Evolutionary conservation across 805 yeast species (phyloP).

Genomic region (Sungouiella thailandica): DNA sequence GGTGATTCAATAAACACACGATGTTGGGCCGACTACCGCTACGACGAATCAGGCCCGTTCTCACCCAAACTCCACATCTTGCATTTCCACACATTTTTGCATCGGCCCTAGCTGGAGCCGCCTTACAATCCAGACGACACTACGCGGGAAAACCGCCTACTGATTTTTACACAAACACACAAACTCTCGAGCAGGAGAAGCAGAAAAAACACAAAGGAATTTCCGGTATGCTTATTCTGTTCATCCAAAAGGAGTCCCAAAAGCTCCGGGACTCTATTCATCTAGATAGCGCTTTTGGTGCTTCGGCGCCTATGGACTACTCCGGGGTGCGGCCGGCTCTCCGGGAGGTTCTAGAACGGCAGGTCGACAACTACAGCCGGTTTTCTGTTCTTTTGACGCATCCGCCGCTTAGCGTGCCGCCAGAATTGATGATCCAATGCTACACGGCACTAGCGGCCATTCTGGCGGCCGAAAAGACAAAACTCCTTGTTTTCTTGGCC

Average conservation of each 20-base stretch:
- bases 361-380: slow-evolving; percentile 26
- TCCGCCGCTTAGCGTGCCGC: slow-evolving; percentile 30
- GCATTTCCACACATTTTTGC: too few relatives aligned
- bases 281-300: slow-evolving; percentile 2
- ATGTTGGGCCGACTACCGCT: too few relatives aligned
- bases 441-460: slow-evolving; percentile 12
- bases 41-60: too few relatives aligned
- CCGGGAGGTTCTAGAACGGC: slow-evolving; percentile 14
- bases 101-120: too few relatives aligned
- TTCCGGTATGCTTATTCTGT: slow-evolving; percentile 1
- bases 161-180: too few relatives aligned
- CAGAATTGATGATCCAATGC: slow-evolving; percentile 17
- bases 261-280: slow-evolving; percentile 6
- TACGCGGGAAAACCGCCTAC: too few relatives aligned
- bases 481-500: slow-evolving; percentile 23
- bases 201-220: background rate
- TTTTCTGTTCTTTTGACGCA: slow-evolving; percentile 25
- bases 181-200: too few relatives aligned
- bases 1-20: too few relatives aligned
- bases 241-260: slow-evolving; percentile 8
- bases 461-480: slow-evolving; percentile 16
- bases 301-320: background rate
- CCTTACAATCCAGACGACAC: too few relatives aligned
- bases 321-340: slow-evolving; percentile 3
- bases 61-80: too few relatives aligned